Percentiles rank a stretch among this genome's conserved stretches.
Evolutionary conservation across 1,284 basidiomycete genomes (phyloP).

Genomic region (Pseudozyma sp.): DNA sequence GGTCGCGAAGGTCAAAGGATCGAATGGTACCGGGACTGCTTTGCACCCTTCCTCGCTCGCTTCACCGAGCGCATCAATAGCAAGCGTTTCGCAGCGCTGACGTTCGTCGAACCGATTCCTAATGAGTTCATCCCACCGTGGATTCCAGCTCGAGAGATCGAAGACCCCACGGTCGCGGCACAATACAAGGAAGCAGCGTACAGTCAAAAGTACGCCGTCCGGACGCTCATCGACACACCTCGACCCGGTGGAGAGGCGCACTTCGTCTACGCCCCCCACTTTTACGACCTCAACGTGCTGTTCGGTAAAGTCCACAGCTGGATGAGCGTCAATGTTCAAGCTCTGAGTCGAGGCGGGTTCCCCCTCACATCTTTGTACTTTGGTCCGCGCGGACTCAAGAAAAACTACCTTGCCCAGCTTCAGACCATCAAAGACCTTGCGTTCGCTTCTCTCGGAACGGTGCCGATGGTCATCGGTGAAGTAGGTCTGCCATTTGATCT

Average conservation of each 20-base stretch:
- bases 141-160: slow-evolving; percentile 27
- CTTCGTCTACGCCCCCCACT: slow-evolving; percentile 65
- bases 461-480: slow-evolving; percentile 64
- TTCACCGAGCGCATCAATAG: slow-evolving; percentile 47
- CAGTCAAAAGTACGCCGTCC: slow-evolving; percentile 43
- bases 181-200: slow-evolving; percentile 31
- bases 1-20: slow-evolving; percentile 44
- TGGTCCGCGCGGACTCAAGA: slow-evolving; percentile 49
- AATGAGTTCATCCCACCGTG: slow-evolving; percentile 67
- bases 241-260: slow-evolving; percentile 42
- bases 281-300: slow-evolving; percentile 68
- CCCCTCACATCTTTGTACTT: slow-evolving; percentile 60
- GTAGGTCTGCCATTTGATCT: slow-evolving; percentile 66
- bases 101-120: slow-evolving; percentile 66
- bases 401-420: slow-evolving; percentile 57
- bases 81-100: background rate
- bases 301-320: slow-evolving; percentile 57
- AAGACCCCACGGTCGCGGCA: slow-evolving; percentile 15
- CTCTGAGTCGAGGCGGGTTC: slow-evolving; percentile 62
- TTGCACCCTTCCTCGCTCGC: slow-evolving; percentile 56
- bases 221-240: slow-evolving; percentile 42
- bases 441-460: slow-evolving; percentile 47
- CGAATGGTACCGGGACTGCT: slow-evolving; percentile 67
- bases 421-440: slow-evolving; percentile 39
- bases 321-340: slow-evolving; percentile 67